These are phyloP conservation scores for Phlyctochytrium arcticum DNA, from an alignment of 192 early-diverging fungal genomes.

Conservation along the genomic window DNA sequence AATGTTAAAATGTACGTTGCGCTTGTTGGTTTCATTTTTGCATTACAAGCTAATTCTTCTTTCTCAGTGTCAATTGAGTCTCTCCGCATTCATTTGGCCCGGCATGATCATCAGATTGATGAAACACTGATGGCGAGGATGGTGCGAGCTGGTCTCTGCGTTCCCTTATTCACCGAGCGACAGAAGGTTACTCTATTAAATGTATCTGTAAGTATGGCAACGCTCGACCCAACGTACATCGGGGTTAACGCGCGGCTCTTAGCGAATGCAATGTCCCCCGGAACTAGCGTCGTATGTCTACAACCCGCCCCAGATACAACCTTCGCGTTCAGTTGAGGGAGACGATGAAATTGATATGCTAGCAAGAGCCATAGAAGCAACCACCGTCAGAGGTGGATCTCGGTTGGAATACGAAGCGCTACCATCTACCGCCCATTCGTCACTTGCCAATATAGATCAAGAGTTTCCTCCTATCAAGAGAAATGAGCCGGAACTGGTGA, in stretches of 20 bases:
- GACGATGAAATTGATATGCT: no score
- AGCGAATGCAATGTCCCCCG: slow-evolving; percentile 33
- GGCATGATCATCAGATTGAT: slow-evolving; percentile 58
- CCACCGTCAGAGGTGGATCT: no score
- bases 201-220: slow-evolving; percentile 21
- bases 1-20: slow-evolving; percentile 50
- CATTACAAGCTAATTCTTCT: no score
- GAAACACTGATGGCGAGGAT: slow-evolving; percentile 48
- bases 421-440: no score
- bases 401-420: no score
- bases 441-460: no score
- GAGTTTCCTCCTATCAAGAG: no score
- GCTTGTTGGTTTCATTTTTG: no score
- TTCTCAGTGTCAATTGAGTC: slow-evolving; percentile 61
- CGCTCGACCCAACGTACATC: background rate
- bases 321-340: background rate
- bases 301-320: slow-evolving; percentile 18
- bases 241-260: background rate
- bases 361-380: no score
- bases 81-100: slow-evolving; percentile 51
- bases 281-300: slow-evolving; percentile 34
- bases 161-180: slow-evolving; percentile 68
- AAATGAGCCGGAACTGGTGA: no score
- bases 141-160: slow-evolving; percentile 61
- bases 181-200: slow-evolving; percentile 65